Evolutionary conservation across 768 basidiomycete genomes (phyloP).

Genomic region (Sporobolomyces phaffii): DNA sequence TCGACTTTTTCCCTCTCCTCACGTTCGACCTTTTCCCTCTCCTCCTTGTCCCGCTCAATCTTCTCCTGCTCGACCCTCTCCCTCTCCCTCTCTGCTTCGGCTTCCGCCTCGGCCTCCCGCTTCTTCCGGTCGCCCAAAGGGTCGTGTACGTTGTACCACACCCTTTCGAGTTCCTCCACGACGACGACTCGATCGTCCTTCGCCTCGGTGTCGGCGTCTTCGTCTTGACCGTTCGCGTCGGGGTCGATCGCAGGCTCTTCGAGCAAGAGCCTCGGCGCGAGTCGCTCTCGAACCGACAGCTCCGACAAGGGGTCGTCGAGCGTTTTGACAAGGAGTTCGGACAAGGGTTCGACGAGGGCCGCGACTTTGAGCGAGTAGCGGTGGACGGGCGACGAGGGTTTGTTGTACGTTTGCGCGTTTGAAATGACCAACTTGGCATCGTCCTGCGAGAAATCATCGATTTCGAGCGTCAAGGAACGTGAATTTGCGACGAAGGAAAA

Average conservation of each 20-base stretch:
- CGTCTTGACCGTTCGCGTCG: neutral
- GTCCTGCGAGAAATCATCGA: slow-evolving; percentile 38
- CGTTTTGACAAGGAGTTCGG: slow-evolving; percentile 42
- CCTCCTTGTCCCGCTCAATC: neutral
- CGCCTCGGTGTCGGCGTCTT: neutral
- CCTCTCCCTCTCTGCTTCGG: neutral
- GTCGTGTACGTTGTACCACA: slow-evolving; percentile 4
- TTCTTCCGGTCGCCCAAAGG: neutral
- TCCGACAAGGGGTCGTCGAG: slow-evolving; percentile 46
- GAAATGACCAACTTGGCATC: slow-evolving; percentile 81
- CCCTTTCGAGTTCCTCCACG: neutral
- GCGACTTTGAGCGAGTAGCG: slow-evolving; percentile 64
- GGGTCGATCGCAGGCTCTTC: neutral
- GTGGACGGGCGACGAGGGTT: slow-evolving; percentile 63
- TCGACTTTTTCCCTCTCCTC: neutral
- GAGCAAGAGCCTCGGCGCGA: neutral
- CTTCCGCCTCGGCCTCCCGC: neutral
- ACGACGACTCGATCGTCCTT: neutral
- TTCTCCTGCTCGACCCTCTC: neutral
- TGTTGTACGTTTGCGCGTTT: slow-evolving; percentile 84
- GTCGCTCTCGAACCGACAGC: neutral
- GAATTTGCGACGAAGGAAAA: neutral
- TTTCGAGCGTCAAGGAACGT: neutral
- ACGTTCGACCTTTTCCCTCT: neutral
- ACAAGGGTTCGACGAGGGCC: slow-evolving; percentile 49